Evolutionary conservation across 495 filamentous ascomycete genomes (phyloP), one percentile per base, ranked within the genome.

Genomic region (Xylaria telfairii): DNA sequence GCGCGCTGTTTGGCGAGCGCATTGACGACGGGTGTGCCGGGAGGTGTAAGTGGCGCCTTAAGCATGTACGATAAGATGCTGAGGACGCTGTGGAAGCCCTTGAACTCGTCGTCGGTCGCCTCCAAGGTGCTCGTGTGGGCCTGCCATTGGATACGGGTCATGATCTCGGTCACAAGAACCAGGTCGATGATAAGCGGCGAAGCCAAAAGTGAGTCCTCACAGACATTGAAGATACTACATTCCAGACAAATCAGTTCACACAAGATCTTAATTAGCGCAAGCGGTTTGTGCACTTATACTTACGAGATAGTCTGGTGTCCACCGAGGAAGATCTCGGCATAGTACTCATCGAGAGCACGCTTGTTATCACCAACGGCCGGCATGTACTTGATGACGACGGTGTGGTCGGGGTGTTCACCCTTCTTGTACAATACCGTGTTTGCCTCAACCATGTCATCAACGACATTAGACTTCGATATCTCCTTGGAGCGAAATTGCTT

Each of bases 31-130:
- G 96, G 96, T 28, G 96, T 97, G 63, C 96, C 96, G 3, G 96
- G 92, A 12, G 96, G 96, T 64, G 95, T 98, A 80, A 98, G 86
- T 30, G 96, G 96, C 68, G 96, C 96, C 91, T 99, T 99, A 75
- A 99, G 90, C 96, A 99, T 99, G 87, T 97, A 99, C 87, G 93
- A 96, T 73, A 99, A 90, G 64, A 99, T 90, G 86, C 94, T 97
- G 46, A 99, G 92, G 37, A 99, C 96, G 81, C 91, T 94, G 86
- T 99, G 96, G 89, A 99, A 99, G 75, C 90, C 89, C 85, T 92
- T 92, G 87, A 90, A 99, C 28, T 93, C 92, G 74, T 89, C 84
- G 67, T 83, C 84, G 60, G 82, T 83, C 60, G 71, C 3, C 59
- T 62, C 75, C 59, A 77, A 85, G 51, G 84, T 82, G 74, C 73